Evolutionary conservation across 1,284 basidiomycete species (phyloP), one percentile per base, ranked within the genome.

Genomic region (Trichosporon coremiiforme): DNA sequence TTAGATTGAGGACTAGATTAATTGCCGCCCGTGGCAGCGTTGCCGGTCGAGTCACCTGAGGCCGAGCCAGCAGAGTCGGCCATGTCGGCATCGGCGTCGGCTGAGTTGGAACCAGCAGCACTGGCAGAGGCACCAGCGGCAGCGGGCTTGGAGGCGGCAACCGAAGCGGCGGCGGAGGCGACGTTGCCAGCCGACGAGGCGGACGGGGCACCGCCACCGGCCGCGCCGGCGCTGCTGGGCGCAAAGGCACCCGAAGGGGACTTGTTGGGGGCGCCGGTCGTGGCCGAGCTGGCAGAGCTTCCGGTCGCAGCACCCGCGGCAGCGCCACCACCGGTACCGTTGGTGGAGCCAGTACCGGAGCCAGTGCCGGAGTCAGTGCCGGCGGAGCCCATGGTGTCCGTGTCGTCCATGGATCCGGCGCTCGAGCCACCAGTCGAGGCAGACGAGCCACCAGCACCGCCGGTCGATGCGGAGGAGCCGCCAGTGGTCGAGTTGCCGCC

Each of bases 1-100:
- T 53, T 25, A 53, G 22, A 25, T 53, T 25, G 12, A 20, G 50
- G 50, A 53, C 9, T 25, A 53, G 50, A 22, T 53, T 4, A 45
- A 15, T 45, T 45, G 41, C 12, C 41, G 41, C 41, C 41, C 41
- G n/a, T 45, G 17, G 41, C 41, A n/a, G 41, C 41, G 41, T 45
- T 15, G 15, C 41, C 17, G 41, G 41, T 45, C 41, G 41, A 45
- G 41, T 45, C 41, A n/a, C 10, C 9, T 15, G 41, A 45, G 5
- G 41, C n/a, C 17, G 45, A 9, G 13, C 20, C 45, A 47, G 45
- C 45, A 5, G 45, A 9, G 17, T 47, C 45, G 45, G 45, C 45
- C 45, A 47, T 47, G 45, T 20, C 45, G 45, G 45, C 36, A 38
- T 45, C 41, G 41, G 50, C n/a, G 50, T 53, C 22, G 41, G 41